Conservation (phyloP, 1,284 basidiomycete species). For the Termitomyces sp. region DNA sequence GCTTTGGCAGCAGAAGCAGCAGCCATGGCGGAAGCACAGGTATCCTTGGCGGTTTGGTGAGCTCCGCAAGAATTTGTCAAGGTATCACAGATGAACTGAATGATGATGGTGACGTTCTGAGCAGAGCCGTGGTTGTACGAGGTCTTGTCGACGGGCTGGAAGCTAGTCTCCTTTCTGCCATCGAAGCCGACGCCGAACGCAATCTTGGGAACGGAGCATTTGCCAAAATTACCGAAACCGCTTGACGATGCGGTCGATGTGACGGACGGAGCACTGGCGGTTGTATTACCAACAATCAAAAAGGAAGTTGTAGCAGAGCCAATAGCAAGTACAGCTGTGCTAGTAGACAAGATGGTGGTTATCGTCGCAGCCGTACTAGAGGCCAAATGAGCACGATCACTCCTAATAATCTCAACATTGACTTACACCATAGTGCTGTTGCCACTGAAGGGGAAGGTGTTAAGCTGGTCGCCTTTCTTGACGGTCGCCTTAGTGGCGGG, state of each 20-base stretch:
- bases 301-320: constrained; percentile 24
- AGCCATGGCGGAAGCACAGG: constrained; percentile 33
- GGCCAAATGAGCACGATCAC: constrained; percentile 2
- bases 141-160: constrained; percentile 40
- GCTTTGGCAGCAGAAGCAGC: constrained; percentile 33
- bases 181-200: constrained; percentile 58
- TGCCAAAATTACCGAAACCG: constrained; percentile 48
- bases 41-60: constrained; percentile 38
- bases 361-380: constrained; percentile 9
- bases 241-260: neutral
- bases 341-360: constrained; percentile 17
- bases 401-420: neutral
- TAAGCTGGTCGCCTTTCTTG: constrained; percentile 44
- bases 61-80: constrained; percentile 41
- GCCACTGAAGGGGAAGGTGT: constrained; percentile 45
- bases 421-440: constrained; percentile 16
- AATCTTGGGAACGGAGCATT: constrained; percentile 53
- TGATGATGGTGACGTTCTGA: constrained; percentile 50
- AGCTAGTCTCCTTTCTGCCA: constrained; percentile 51
- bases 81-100: constrained; percentile 45
- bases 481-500: constrained; percentile 41
- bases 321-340: constrained; percentile 12
- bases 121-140: constrained; percentile 50
- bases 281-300: constrained; percentile 26
- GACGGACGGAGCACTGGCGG: neutral